phyloP scores from a whole-genome alignment of 495 filamentous ascomycete genomes.

The Aspergillus sparsus region DNA sequence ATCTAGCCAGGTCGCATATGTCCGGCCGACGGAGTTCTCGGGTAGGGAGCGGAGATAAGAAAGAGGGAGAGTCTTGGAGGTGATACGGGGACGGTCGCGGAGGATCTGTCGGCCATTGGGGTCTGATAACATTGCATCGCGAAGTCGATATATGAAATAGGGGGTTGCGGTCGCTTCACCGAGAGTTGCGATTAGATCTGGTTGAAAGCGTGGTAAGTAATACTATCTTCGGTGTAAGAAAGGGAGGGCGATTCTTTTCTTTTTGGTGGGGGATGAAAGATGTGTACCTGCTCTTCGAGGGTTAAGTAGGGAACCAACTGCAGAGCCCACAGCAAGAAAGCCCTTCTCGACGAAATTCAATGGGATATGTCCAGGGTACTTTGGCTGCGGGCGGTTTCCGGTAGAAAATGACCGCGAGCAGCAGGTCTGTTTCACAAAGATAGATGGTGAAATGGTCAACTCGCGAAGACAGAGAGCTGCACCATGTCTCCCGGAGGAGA shows the following conservation, averaged over 20 bases:
- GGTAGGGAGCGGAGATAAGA: constrained; percentile 70
- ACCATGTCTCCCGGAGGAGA: constrained; percentile 30
- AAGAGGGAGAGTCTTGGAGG: constrained; percentile 72
- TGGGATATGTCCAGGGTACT: constrained; percentile 89
- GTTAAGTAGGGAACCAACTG: constrained; percentile 74
- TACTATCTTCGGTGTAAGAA: too few species aligned
- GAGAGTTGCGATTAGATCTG: constrained; percentile 90
- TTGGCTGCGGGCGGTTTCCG: constrained; percentile 70
- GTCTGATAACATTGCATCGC: constrained; percentile 81
- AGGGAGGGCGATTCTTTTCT: background rate
- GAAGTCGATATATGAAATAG: constrained; percentile 92
- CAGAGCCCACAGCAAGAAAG: constrained; percentile 79
- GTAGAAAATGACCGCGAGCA: constrained; percentile 62
- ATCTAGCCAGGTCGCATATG: constrained; percentile 87
- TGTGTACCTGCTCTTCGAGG: constrained; percentile 69
- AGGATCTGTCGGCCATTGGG: constrained; percentile 90
- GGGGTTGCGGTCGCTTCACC: constrained; percentile 93
- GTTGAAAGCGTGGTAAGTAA: background rate
- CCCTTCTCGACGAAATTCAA: constrained; percentile 75
- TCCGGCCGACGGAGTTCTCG: constrained; percentile 73
- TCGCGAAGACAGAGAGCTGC: constrained; percentile 23
- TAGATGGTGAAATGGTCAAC: constrained; percentile 16
- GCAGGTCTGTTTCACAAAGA: constrained; percentile 9
- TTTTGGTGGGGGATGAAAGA: background rate
- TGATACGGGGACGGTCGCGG: constrained; percentile 84